Conservation (phyloP, 257 asterid species). For the Plantago ovata region DNA sequence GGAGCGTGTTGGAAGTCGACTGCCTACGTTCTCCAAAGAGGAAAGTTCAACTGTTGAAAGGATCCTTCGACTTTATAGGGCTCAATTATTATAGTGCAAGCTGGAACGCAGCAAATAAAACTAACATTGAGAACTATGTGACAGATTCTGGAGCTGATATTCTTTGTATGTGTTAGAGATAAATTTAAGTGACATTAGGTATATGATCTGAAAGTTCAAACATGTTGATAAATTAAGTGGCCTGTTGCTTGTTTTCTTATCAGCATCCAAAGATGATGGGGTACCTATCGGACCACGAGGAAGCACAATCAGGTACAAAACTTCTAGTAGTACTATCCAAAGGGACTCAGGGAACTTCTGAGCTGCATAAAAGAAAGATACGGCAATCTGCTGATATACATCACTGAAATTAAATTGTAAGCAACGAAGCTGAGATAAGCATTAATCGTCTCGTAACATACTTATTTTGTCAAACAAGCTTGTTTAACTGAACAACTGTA, state of each 20-base stretch:
- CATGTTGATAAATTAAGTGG: too few species aligned
- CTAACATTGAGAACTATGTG: constrained; percentile 9
- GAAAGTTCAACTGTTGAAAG: constrained; percentile 27
- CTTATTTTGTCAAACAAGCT: too few species aligned
- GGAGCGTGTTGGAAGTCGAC: constrained; percentile 23
- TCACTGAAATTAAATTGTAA: constrained; percentile 47
- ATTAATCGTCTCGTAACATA: too few species aligned
- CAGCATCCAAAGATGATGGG: constrained; percentile 2
- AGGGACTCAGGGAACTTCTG: constrained; percentile 26
- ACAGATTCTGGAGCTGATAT: constrained; percentile 16
- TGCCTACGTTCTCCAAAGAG: constrained; percentile 29
- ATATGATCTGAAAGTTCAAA: background rate
- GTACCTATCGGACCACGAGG: constrained; percentile 23
- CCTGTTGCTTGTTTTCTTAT: too few species aligned
- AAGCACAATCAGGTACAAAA: constrained; percentile 5
- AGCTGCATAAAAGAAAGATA: constrained; percentile 28
- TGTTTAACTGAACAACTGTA: too few species aligned
- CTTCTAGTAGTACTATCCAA: constrained; percentile 27
- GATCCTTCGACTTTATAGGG: constrained; percentile 33
- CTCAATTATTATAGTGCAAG: constrained; percentile 29
- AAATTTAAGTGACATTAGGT: too few species aligned
- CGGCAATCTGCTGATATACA: constrained; percentile 36
- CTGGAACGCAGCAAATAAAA: constrained; percentile 9
- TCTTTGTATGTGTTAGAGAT: constrained; percentile 1
- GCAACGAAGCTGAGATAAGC: too few species aligned